Conservation (phyloP, 2,329 filamentous ascomycete species). For the Magnaporthales sp. region DNA sequence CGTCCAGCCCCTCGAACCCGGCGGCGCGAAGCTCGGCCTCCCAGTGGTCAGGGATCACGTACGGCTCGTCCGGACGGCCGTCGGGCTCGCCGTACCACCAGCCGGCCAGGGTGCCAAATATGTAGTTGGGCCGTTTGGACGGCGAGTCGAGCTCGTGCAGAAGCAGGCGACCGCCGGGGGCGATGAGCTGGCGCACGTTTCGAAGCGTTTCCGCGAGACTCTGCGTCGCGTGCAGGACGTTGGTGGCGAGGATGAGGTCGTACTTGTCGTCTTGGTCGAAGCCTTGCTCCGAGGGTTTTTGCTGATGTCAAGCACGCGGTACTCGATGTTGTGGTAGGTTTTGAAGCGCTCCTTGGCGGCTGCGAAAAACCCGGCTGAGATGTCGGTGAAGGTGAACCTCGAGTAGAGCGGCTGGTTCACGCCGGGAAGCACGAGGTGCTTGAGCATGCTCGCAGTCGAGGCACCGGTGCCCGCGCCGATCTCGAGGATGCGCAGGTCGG, state of each 20-base stretch:
- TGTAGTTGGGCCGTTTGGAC: background rate
- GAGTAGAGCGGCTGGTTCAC: slow-evolving; percentile 12
- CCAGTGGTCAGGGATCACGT: background rate
- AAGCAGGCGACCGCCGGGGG: background rate
- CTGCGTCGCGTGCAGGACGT: background rate
- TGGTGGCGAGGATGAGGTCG: slow-evolving; percentile 1
- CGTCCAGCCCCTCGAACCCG: too few relatives aligned
- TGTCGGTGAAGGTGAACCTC: background rate
- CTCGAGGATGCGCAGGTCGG: slow-evolving; percentile 9
- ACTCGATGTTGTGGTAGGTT: background rate
- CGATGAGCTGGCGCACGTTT: background rate
- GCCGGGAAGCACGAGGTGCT: background rate
- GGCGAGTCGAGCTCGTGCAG: background rate
- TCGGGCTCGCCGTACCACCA: background rate
- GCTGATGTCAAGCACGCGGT: background rate
- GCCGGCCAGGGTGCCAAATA: background rate
- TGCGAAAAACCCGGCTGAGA: background rate
- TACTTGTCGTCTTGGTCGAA: background rate
- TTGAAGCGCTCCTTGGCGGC: background rate
- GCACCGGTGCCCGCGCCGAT: slow-evolving; percentile 11
- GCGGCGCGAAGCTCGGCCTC: background rate
- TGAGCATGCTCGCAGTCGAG: slow-evolving; percentile 13
- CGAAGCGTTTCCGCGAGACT: background rate
- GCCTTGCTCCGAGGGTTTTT: background rate
- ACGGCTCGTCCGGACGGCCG: background rate